Conservation (phyloP, 441 rosid genomes). For the Lagerstroemia fauriei region DNA sequence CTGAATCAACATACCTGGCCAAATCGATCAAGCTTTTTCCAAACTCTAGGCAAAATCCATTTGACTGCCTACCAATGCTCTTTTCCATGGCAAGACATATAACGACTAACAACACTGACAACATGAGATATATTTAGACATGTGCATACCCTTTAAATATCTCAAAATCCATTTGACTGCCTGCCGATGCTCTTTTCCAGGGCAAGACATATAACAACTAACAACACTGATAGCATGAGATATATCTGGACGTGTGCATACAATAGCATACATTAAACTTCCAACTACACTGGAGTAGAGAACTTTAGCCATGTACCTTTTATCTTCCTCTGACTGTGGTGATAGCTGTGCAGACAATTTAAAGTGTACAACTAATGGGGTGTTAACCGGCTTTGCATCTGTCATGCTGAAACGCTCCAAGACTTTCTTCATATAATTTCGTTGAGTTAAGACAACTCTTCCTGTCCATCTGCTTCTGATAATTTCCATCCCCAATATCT, state of each 20-base stretch:
- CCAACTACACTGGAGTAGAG: not conserved
- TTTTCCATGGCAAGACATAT: not conserved
- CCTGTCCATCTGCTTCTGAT: not conserved
- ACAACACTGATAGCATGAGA: not conserved
- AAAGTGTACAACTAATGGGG: not conserved
- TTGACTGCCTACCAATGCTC: not conserved
- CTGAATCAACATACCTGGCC: not conserved
- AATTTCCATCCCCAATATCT: not conserved
- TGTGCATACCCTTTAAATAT: not conserved
- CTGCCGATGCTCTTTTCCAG: not conserved
- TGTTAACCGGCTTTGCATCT: not conserved
- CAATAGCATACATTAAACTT: not conserved
- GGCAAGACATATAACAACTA: not conserved
- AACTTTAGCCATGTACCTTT: not conserved
- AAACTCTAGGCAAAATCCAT: not conserved
- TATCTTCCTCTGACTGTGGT: not conserved
- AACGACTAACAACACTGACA: not conserved
- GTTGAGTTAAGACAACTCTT: too few relatives aligned
- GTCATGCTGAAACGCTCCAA: not conserved
- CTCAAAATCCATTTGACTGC: not conserved
- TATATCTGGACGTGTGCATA: not conserved
- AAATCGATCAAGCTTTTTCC: not conserved
- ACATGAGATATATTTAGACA: not conserved
- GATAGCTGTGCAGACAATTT: not conserved
- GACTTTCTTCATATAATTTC: not conserved